Percentiles rank a stretch among this genome's conserved stretches.
Conservation (phyloP, 179 eudicot genomes). For the Kewa caespitosa region DNA sequence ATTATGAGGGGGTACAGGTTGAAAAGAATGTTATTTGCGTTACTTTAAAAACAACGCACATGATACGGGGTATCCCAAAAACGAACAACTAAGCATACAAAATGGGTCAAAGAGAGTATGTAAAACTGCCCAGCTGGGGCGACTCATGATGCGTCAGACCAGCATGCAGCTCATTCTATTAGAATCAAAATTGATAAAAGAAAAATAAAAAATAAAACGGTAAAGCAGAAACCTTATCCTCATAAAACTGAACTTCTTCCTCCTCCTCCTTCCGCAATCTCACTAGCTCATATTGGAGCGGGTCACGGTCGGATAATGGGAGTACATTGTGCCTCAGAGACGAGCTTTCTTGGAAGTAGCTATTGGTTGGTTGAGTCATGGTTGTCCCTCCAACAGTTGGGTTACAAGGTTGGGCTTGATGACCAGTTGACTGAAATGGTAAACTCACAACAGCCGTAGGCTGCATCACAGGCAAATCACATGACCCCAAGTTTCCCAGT, state of each 20-base stretch:
- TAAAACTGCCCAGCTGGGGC: not conserved
- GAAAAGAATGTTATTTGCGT: no score
- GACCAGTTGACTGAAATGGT: constrained; percentile 5
- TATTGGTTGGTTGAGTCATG: constrained; percentile 17
- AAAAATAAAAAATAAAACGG: not conserved
- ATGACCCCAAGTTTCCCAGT: not conserved
- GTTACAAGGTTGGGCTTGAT: constrained; percentile 9
- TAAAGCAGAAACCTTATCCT: constrained; percentile 41
- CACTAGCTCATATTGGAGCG: constrained; percentile 41
- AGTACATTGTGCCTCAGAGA: constrained; percentile 18
- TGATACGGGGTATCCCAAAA: no score
- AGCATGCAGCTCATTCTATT: not conserved
- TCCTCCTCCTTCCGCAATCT: constrained; percentile 32
- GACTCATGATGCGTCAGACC: not conserved
- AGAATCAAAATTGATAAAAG: no score
- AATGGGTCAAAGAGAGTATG: no score
- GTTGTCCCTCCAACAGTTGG: not conserved
- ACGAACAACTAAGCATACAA: no score
- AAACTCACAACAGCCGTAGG: not conserved
- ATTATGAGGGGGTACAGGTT: no score
- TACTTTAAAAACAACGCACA: no score
- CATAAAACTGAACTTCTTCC: constrained; percentile 29
- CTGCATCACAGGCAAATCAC: constrained; percentile 12
- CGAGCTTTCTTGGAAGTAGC: constrained; percentile 16
- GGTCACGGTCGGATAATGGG: constrained; percentile 23